A percentile compares a stretch with the other conserved stretches of the same genome.
Evolutionary conservation across 129 eudicot species (phyloP).

Genomic region (Lactuca saligna): DNA sequence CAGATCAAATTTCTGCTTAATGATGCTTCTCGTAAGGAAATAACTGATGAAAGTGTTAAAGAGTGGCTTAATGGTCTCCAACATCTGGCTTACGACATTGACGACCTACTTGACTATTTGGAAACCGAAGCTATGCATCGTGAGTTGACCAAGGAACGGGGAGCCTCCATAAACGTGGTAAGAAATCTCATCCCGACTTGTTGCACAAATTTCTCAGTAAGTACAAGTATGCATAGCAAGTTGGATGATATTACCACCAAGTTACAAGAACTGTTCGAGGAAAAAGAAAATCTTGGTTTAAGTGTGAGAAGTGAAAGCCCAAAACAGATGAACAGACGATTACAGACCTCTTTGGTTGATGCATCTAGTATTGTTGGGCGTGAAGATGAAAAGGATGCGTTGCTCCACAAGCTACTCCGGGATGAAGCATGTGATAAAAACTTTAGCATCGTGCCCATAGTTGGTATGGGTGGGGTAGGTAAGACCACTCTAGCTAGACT

Average conservation of each 20-base stretch:
- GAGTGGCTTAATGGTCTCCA: neutral
- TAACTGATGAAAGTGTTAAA: conserved; percentile 26
- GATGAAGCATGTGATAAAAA: neutral
- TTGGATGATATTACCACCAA: neutral
- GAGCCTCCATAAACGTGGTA: neutral
- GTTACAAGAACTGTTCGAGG: neutral
- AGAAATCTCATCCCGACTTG: neutral
- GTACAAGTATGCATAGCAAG: neutral
- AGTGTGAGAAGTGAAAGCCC: neutral
- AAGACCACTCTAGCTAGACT: neutral
- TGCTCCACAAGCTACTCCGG: neutral
- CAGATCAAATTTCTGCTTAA: conserved; percentile 25
- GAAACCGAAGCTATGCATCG: too few relatives aligned
- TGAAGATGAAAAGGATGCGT: conserved; percentile 9
- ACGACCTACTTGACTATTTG: too few relatives aligned
- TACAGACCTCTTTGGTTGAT: neutral
- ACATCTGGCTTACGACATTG: too few relatives aligned
- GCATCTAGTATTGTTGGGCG: neutral
- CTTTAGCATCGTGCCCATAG: conserved; percentile 8
- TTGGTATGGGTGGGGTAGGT: neutral
- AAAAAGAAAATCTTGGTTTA: conserved; percentile 25
- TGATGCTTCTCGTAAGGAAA: conserved; percentile 36
- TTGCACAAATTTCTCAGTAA: too few relatives aligned
- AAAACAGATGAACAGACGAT: neutral
- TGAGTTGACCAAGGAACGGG: too few relatives aligned